A percentile compares a stretch with the other conserved stretches of the same genome.
Conservation (phyloP, 768 basidiomycete species). For the Amanita muscaria region DNA sequence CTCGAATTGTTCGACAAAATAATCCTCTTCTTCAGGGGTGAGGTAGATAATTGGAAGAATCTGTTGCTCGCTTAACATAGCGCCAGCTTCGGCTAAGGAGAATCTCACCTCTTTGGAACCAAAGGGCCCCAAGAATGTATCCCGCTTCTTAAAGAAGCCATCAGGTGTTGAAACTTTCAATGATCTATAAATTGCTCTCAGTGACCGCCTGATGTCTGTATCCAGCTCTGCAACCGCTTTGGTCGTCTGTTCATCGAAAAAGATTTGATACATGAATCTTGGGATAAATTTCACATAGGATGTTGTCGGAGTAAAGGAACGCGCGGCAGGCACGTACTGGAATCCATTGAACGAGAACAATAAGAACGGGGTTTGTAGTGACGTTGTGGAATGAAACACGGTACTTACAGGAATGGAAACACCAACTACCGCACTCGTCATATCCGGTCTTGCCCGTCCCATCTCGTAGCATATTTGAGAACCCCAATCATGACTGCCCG, state of each 20-base stretch:
- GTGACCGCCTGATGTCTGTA: slow-evolving; percentile 42
- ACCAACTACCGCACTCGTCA: slow-evolving; percentile 51
- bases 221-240: slow-evolving; percentile 46
- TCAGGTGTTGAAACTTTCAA: slow-evolving; percentile 48
- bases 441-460: slow-evolving; percentile 57
- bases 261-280: slow-evolving; percentile 54
- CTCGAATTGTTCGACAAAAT: slow-evolving; percentile 54
- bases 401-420: slow-evolving; percentile 55
- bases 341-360: not conserved
- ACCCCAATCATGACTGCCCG: slow-evolving; percentile 70
- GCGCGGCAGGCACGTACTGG: slow-evolving; percentile 53
- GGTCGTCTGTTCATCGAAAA: slow-evolving; percentile 43
- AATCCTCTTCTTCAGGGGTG: slow-evolving; percentile 53
- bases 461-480: slow-evolving; percentile 59
- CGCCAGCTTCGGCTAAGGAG: not conserved
- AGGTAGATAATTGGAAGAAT: slow-evolving; percentile 58
- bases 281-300: slow-evolving; percentile 35
- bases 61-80: slow-evolving; percentile 22
- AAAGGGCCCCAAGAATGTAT: slow-evolving; percentile 49
- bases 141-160: slow-evolving; percentile 39
- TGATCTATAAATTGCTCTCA: slow-evolving; percentile 48
- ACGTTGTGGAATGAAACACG: slow-evolving; percentile 12
- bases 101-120: slow-evolving; percentile 33
- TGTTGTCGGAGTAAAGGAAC: slow-evolving; percentile 38
- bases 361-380: not conserved